These are phyloP conservation scores for Colletotrichum tabaci DNA, from an alignment of 2,329 filamentous ascomycete genomes.

Conservation along the genomic window DNA sequence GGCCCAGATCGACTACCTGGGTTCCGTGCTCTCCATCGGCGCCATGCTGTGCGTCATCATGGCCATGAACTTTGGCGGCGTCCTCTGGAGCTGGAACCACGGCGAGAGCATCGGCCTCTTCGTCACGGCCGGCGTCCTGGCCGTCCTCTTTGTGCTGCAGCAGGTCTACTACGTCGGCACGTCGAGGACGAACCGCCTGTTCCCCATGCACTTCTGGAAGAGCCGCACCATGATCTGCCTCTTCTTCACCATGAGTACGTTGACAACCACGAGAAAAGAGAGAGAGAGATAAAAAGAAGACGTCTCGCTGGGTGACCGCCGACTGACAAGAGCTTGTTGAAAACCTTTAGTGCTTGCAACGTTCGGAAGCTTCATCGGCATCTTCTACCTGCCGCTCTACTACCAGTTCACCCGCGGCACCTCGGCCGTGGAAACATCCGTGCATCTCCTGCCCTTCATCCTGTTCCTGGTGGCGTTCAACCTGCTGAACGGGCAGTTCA, in stretches of 20 bases:
- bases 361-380: conserved; percentile 47
- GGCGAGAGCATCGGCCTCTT: conserved; percentile 61
- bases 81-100: conserved; percentile 61
- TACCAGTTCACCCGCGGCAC: conserved; percentile 64
- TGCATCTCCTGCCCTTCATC: conserved; percentile 59
- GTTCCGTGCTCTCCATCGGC: conserved; percentile 58
- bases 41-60: conserved; percentile 59
- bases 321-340: conserved; percentile 30
- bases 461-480: conserved; percentile 51
- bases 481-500: conserved; percentile 53
- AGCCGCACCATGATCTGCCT: conserved; percentile 57
- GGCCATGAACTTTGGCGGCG: conserved; percentile 64
- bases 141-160: conserved; percentile 60
- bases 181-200: conserved; percentile 51
- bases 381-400: conserved; percentile 67
- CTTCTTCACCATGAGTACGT: conserved; percentile 56
- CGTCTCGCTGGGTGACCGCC: conserved; percentile 51
- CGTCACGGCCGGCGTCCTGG: conserved; percentile 57
- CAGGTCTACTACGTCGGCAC: conserved; percentile 54
- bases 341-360: conserved; percentile 40
- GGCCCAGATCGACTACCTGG: conserved; percentile 60
- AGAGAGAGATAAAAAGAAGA: not conserved
- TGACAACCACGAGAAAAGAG: not conserved
- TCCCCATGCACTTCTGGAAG: conserved; percentile 63
- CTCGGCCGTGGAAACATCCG: conserved; percentile 54